Conservation (phyloP, 805 yeast species). For the Spathaspora girioi region DNA sequence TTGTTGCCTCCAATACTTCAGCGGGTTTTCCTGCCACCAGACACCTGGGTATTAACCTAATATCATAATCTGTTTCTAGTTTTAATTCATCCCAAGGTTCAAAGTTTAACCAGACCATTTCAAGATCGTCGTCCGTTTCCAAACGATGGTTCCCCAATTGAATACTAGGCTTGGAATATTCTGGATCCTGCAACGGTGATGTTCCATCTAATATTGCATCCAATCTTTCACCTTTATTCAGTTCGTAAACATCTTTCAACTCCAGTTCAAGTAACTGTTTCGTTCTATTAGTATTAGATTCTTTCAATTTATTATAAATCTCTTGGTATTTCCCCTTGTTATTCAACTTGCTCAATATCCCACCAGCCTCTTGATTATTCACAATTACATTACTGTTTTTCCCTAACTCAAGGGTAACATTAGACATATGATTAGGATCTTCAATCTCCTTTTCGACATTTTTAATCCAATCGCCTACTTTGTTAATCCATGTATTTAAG, state of each 20-base stretch:
- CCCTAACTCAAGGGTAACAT: slow-evolving; percentile 4
- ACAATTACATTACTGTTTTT: slow-evolving; percentile 1
- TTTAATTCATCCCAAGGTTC: slow-evolving; percentile 46
- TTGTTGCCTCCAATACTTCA: background rate
- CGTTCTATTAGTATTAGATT: slow-evolving; percentile 18
- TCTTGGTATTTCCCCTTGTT: slow-evolving; percentile 24
- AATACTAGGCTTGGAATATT: slow-evolving; percentile 33
- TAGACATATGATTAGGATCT: slow-evolving; percentile 2
- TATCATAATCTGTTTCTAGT: slow-evolving; percentile 35
- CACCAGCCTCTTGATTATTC: background rate
- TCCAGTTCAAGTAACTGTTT: slow-evolving; percentile 19
- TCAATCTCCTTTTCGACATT: slow-evolving; percentile 12
- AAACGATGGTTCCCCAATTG: slow-evolving; percentile 33
- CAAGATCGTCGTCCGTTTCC: slow-evolving; percentile 40
- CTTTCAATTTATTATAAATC: slow-evolving; percentile 23
- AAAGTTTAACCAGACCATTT: slow-evolving; percentile 39
- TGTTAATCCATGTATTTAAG: slow-evolving; percentile 29
- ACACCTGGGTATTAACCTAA: slow-evolving; percentile 31
- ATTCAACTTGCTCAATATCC: slow-evolving; percentile 7
- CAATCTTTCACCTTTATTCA: slow-evolving; percentile 33
- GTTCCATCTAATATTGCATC: slow-evolving; percentile 33
- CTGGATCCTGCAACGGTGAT: slow-evolving; percentile 21
- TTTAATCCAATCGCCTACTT: slow-evolving; percentile 18
- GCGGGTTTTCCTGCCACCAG: background rate
- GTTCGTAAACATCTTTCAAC: slow-evolving; percentile 30